These are phyloP conservation scores for Xylaria sp. DNA, from an alignment of 2,329 filamentous ascomycete genomes.

Conservation along the genomic window DNA sequence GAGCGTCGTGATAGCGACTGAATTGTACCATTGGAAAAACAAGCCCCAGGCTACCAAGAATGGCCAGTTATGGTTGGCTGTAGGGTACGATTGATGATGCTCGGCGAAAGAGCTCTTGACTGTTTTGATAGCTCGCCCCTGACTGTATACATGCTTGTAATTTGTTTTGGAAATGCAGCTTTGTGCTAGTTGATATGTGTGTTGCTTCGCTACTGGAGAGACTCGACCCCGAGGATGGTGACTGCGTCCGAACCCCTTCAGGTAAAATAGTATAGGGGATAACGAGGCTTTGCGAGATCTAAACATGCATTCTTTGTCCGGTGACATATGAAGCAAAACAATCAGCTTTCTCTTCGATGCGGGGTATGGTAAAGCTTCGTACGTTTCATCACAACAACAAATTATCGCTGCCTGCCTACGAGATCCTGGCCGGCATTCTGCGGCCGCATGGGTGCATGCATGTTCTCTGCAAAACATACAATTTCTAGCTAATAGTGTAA, in stretches of 20 bases:
- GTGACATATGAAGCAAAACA: neutral
- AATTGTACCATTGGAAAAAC: too few species aligned
- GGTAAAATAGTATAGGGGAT: neutral
- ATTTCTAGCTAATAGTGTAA: neutral
- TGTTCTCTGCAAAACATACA: neutral
- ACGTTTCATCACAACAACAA: neutral
- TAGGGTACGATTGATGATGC: neutral
- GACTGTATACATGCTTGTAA: neutral
- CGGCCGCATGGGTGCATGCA: neutral
- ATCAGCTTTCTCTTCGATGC: neutral
- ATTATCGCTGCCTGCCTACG: neutral
- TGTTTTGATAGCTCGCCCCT: neutral
- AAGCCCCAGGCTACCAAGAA: too few species aligned
- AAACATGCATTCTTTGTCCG: neutral
- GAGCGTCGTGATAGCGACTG: neutral
- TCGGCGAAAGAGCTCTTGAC: neutral
- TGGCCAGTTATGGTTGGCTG: too few species aligned
- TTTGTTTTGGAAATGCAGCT: neutral
- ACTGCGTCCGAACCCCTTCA: neutral
- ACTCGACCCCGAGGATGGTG: too few species aligned
- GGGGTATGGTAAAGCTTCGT: neutral
- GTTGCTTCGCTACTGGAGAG: neutral
- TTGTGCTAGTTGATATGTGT: neutral
- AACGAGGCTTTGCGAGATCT: neutral
- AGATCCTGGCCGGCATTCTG: neutral